Conservation (phyloP, 148 eudicot species). For the Linanthus parryae region DNA sequence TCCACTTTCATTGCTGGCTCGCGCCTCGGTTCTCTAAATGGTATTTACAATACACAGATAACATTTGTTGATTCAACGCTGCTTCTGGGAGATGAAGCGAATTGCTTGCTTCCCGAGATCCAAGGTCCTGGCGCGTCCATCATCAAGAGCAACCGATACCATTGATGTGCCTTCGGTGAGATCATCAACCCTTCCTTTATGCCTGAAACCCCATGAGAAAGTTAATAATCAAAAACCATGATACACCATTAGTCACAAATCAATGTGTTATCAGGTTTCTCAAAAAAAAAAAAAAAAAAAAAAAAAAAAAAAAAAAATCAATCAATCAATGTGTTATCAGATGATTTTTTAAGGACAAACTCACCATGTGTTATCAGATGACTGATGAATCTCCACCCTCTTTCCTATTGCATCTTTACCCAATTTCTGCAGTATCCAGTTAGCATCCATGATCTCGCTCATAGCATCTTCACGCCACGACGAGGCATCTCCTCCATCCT, state of each 20-base stretch:
- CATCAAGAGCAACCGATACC: constrained; percentile 71
- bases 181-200: constrained; percentile 65
- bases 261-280: too few relatives aligned
- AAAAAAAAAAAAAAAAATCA: too few relatives aligned
- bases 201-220: too few relatives aligned
- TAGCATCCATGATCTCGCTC: constrained; percentile 65
- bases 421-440: constrained; percentile 77
- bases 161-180: constrained; percentile 54
- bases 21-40: background rate
- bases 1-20: too few relatives aligned
- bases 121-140: constrained; percentile 59
- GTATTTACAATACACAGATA: background rate
- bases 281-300: too few relatives aligned
- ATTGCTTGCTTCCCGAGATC: constrained; percentile 85
- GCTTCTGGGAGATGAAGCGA: constrained; percentile 73
- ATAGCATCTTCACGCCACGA: constrained; percentile 34
- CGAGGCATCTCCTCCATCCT: constrained; percentile 38
- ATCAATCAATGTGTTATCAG: too few relatives aligned
- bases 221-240: too few relatives aligned
- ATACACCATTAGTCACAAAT: too few relatives aligned
- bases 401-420: constrained; percentile 93
- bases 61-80: too few relatives aligned
- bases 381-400: constrained; percentile 90
- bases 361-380: constrained; percentile 81
- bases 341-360: constrained; percentile 10